Evolutionary conservation across 495 filamentous ascomycete species (phyloP).

Genomic region (Penicillium dipodomyicola): DNA sequence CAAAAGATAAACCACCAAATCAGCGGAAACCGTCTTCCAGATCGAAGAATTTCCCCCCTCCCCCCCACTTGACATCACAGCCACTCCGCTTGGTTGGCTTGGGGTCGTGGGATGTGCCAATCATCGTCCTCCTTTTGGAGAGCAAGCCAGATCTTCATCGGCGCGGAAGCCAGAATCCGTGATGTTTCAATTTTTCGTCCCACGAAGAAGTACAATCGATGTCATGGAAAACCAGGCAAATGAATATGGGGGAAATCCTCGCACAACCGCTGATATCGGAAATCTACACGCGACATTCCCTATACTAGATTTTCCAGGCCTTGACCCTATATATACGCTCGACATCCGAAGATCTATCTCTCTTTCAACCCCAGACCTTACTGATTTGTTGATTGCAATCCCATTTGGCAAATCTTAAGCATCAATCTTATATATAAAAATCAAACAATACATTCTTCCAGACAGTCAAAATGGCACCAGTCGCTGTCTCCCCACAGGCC

Average conservation of each 20-base stretch:
- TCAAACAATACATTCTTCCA: neutral
- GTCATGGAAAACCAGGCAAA: slow-evolving; percentile 25
- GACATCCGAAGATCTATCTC: neutral
- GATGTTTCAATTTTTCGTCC: slow-evolving; percentile 16
- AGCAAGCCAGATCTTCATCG: slow-evolving; percentile 5
- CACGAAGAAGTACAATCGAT: neutral
- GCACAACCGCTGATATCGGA: slow-evolving; percentile 17
- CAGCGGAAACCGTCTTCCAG: slow-evolving; percentile 40
- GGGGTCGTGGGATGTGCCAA: neutral
- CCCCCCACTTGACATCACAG: slow-evolving; percentile 25
- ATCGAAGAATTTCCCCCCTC: neutral
- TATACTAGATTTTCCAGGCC: no score
- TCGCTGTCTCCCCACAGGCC: slow-evolving; percentile 27
- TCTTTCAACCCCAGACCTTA: neutral
- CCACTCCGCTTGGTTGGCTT: slow-evolving; percentile 9
- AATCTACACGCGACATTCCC: slow-evolving; percentile 24
- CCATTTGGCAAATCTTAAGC: neutral
- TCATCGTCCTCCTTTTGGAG: neutral
- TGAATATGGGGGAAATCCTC: slow-evolving; percentile 9
- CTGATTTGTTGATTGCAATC: neutral
- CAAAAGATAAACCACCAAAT: neutral
- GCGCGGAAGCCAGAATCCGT: slow-evolving; percentile 32
- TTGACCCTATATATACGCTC: slow-evolving; percentile 16
- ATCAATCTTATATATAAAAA: neutral
- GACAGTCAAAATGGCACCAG: slow-evolving; percentile 34